phyloP scores from a whole-genome alignment of 2,329 filamentous ascomycete genomes.

The Drechmeria coniospora region DNA sequence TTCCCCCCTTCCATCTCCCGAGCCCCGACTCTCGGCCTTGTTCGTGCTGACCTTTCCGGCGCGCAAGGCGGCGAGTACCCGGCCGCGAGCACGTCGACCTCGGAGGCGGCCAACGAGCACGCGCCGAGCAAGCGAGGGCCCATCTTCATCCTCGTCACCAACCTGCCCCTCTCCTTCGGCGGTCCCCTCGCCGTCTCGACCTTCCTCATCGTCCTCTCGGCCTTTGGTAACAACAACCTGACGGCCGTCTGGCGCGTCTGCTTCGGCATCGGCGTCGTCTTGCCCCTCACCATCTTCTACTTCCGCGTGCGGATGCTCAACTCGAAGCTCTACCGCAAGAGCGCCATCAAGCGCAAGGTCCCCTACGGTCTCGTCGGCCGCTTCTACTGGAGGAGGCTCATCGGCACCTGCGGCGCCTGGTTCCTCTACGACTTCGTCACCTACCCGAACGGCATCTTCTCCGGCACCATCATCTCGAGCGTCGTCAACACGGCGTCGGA shows the following conservation, averaged over 20 bases:
- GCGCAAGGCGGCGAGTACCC: slow-evolving; percentile 26
- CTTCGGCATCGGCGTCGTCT: slow-evolving; percentile 30
- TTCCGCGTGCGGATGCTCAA: slow-evolving; percentile 38
- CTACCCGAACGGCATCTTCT: slow-evolving; percentile 32
- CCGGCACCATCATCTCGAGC: slow-evolving; percentile 25
- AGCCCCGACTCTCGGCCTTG: neutral
- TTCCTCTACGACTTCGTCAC: slow-evolving; percentile 36
- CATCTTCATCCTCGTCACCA: slow-evolving; percentile 31
- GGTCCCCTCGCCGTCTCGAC: slow-evolving; percentile 24
- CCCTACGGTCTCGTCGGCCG: slow-evolving; percentile 32
- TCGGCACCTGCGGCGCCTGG: slow-evolving; percentile 39
- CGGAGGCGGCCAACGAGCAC: slow-evolving; percentile 31
- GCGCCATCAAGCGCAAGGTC: slow-evolving; percentile 35
- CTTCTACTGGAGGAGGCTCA: slow-evolving; percentile 38
- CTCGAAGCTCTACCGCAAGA: slow-evolving; percentile 32
- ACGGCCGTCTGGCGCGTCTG: slow-evolving; percentile 31
- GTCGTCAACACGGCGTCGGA: slow-evolving; percentile 18
- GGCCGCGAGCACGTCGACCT: slow-evolving; percentile 27
- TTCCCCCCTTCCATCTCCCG: neutral
- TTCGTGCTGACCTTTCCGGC: neutral
- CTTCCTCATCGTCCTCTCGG: slow-evolving; percentile 29
- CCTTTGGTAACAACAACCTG: slow-evolving; percentile 17
- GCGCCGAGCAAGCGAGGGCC: slow-evolving; percentile 21
- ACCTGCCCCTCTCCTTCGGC: slow-evolving; percentile 17
- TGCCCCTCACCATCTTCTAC: slow-evolving; percentile 39